Base-by-base conservation (phyloP, 1,284 basidiomycete species). In the Ustilago hordei region DNA sequence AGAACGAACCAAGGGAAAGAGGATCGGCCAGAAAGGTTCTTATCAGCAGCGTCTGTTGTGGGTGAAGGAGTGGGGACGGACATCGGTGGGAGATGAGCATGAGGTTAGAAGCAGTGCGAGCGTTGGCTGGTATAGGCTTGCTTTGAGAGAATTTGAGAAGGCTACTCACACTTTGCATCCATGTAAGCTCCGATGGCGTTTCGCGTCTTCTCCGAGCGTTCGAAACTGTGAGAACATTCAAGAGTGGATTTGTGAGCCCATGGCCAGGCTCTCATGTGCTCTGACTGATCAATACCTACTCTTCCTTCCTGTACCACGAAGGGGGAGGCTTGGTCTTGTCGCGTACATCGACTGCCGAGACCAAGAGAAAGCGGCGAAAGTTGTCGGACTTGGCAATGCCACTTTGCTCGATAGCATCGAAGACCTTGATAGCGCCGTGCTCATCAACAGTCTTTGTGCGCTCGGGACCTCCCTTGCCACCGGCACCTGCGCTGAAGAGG, bases 1-100 rank as follows among this genome's bases (percentile, higher is more conserved):
- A 93, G 86, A 45, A 93, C 91, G 8, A 90, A 91, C 90, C 90
- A 93, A 52, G 90, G 88, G 86, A 93, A 91, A 0, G 88, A 82
- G 19, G 88, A 89, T 34, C 91, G 89, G 52, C 87, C 82, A 28
- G 88, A 88, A 8, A 93, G 89, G 75, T 91, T 89, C 81, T 90
- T 89, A 86, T 93, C 92, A 5, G 92, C 91, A 69, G 91, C 89
- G 83, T 91, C 65, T 68, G 55, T 90, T 15, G 17, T n/a, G 41
- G 23, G 52, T 12, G 23, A 19, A 50, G 8, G 15, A 28, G 13
- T 7, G 36, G 47, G 13, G 43, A 48, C 3, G 39, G 17, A 50
- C 15, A 32, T 19, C 11, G n/a, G n/a, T 19, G 19, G 43, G 17
- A 8, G 17, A 11, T 45, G n/a, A 45, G 43, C 43, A 45, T 13